Evolutionary conservation across 139 green algal genomes (phyloP).

Genomic region (Closterium sp.): DNA sequence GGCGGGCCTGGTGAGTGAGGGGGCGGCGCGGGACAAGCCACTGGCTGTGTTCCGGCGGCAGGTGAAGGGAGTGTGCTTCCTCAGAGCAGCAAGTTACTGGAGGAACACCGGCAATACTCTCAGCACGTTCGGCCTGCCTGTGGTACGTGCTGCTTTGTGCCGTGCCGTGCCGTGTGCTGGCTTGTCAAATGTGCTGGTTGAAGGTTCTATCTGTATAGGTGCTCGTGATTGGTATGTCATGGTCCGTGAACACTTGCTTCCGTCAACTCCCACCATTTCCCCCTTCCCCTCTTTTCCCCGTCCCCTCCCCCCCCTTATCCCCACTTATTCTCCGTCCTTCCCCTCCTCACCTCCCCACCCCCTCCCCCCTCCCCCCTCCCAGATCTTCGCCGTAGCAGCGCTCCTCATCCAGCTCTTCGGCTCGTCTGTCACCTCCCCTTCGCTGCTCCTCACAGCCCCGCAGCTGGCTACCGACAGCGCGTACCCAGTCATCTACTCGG

Average conservation of each 20-base stretch:
- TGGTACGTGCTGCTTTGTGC: background rate
- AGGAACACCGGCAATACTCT: background rate
- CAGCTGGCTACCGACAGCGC: background rate
- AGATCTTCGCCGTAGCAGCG: constrained; percentile 27
- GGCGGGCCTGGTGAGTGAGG: background rate
- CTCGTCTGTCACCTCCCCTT: background rate
- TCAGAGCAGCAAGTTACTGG: background rate
- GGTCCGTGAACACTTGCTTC: background rate
- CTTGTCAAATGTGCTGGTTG: too few relatives aligned
- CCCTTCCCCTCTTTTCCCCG: background rate
- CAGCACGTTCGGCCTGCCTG: constrained; percentile 24
- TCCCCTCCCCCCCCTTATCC: background rate
- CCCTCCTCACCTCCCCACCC: background rate
- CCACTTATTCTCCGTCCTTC: background rate
- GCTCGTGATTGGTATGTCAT: background rate
- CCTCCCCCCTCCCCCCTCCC: background rate
- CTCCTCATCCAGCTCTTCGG: constrained; percentile 36
- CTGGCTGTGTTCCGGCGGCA: background rate
- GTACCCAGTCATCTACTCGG: constrained; percentile 31
- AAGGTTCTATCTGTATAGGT: too few relatives aligned
- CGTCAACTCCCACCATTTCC: background rate
- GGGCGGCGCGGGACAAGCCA: background rate
- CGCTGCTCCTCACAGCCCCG: background rate
- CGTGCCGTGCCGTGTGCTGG: too few relatives aligned
- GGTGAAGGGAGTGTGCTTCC: background rate